These are phyloP conservation scores for Solanum piurae DNA, from an alignment of 257 asterid genomes.

Conservation along the genomic window DNA sequence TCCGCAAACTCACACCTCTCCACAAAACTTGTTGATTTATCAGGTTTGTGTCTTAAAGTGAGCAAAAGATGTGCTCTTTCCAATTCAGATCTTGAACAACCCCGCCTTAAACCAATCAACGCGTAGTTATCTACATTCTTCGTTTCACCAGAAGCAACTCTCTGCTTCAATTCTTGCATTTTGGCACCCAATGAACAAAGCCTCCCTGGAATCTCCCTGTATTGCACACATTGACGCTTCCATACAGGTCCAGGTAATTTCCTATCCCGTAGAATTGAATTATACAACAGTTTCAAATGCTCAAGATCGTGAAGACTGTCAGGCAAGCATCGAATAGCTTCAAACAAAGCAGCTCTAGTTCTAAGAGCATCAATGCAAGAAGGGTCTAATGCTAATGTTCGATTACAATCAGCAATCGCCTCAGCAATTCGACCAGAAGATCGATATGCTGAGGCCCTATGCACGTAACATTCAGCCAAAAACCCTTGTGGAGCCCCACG, in stretches of 20 bases:
- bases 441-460: constrained; percentile 47
- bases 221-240: constrained; percentile 54
- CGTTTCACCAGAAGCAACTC: constrained; percentile 60
- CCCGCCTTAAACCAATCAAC: constrained; percentile 56
- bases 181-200: constrained; percentile 55
- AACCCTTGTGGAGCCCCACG: constrained; percentile 70
- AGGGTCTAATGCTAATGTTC: constrained; percentile 58
- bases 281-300: constrained; percentile 60
- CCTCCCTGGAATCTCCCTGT: constrained; percentile 69
- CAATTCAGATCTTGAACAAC: constrained; percentile 59
- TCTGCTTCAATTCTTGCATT: constrained; percentile 55
- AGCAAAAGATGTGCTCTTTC: constrained; percentile 62
- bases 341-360: constrained; percentile 53
- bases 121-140: constrained; percentile 58
- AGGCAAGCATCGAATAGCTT: constrained; percentile 48
- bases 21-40: constrained; percentile 44
- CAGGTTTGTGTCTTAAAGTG: constrained; percentile 63
- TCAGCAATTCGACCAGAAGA: constrained; percentile 57
- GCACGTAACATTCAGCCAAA: constrained; percentile 56
- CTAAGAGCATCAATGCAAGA: constrained; percentile 65
- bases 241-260: constrained; percentile 59
- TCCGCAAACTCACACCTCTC: constrained; percentile 64
- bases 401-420: constrained; percentile 66
- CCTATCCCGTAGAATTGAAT: constrained; percentile 53
- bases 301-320: constrained; percentile 77